These are phyloP conservation scores for Schoenoplectus tabernaemontani DNA, from an alignment of 202 grass and related monocot species.

Conservation along the genomic window DNA sequence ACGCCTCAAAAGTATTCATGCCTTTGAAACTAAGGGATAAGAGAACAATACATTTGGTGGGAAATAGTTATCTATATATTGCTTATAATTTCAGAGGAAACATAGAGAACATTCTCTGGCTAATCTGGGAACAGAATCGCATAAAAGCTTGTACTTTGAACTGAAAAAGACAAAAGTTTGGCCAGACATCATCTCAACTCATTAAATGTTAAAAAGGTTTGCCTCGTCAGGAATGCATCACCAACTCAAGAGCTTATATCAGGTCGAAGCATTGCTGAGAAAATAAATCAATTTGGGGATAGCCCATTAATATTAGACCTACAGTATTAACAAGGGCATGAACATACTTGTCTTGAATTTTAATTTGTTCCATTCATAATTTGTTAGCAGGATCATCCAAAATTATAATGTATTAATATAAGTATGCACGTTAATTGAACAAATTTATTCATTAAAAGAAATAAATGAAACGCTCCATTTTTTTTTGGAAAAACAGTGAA, in stretches of 20 bases:
- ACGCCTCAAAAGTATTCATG: not conserved
- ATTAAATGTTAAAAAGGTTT: conserved; percentile 15
- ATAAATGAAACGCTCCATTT: too few relatives aligned
- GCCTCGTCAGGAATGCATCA: not conserved
- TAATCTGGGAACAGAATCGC: not conserved
- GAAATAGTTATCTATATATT: not conserved
- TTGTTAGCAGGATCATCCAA: too few relatives aligned
- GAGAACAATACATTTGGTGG: not conserved
- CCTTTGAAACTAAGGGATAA: conserved; percentile 11
- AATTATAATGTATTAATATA: too few relatives aligned
- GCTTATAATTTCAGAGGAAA: conserved; percentile 9
- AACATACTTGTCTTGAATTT: too few relatives aligned
- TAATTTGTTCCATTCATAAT: too few relatives aligned
- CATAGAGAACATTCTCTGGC: not conserved
- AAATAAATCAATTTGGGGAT: too few relatives aligned
- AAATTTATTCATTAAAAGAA: too few relatives aligned
- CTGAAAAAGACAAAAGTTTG: not conserved
- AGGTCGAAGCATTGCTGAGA: not conserved
- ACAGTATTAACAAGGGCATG: too few relatives aligned
- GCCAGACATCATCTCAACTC: not conserved
- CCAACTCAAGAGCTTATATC: not conserved
- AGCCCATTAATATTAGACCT: too few relatives aligned
- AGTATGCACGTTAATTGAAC: too few relatives aligned
- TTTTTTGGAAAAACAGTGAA: too few relatives aligned
- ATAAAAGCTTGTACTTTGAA: not conserved